Evolutionary conservation across 805 yeast species (phyloP), one percentile per base, ranked within the genome.

Genomic region (Schizosaccharomyces octosporus): DNA sequence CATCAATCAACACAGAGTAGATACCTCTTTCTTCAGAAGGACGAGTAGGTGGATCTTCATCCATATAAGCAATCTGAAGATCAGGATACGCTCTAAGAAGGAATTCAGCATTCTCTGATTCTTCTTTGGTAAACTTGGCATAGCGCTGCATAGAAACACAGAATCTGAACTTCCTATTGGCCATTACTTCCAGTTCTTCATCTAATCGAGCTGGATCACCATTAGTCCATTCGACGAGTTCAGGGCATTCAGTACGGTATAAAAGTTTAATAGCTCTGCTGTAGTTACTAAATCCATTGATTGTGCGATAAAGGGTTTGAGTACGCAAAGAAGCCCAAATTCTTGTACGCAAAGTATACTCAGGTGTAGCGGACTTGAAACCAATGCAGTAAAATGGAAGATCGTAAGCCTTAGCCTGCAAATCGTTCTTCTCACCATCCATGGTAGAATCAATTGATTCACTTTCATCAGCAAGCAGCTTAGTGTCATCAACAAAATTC

Each of bases 271-370:
- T 87, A 39, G 98, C 97, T 73, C 96, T 84, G 41, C 96, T 85
- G 72, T 90, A 90, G 76, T 90, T 93, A 97, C 90, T 90, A 77
- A 90, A 93, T 69, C 98, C 98, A 62, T 96, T 86, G 61, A 90
- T 90, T 58, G 98, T 93, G 74, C 98, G 84, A 76, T 90, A 90
- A 69, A 90, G 76, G 42, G 98, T 93, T 77, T 90, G 98, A 48
- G 96, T 85, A 75, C 97, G 82, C 69, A 93, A 79, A 36, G 97
- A 90, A 51, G 98, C 98, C 98, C 98, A 90, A 67, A 90, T 87
- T 76, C 98, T 80, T 11, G 97, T 93, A 76, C 98, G 83, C 70
- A 93, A 75, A 62, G 95, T 87, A 75, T 87, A 93, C 72, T 89
- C 96, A 45, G 97, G 97, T 63, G 96, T 94, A 67, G 97, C 96